Percentiles rank a stretch among this genome's conserved stretches.
Conservation (phyloP, 371 early-diverging fungal species). For the Zopfochytrium polystomum region DNA sequence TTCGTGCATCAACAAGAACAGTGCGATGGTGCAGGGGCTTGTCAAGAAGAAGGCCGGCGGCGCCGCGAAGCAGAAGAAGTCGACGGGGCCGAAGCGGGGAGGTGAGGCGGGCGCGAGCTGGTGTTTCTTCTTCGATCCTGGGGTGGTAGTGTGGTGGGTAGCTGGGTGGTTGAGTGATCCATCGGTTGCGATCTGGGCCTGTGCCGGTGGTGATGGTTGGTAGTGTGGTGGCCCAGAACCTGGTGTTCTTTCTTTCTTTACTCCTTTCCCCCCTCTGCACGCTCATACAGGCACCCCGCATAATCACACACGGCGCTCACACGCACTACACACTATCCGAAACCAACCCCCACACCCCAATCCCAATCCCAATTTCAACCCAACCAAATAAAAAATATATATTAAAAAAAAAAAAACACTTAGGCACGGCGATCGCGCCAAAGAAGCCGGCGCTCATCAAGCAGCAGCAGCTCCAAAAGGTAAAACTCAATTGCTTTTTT, state of each 20-base stretch:
- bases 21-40: constrained; percentile 25
- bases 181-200: neutral
- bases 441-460: constrained; percentile 20
- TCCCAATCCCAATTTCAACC: neutral
- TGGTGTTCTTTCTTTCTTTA: too few species aligned
- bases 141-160: neutral
- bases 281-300: too few species aligned
- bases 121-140: neutral
- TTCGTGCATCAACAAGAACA: neutral
- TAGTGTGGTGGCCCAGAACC: too few species aligned
- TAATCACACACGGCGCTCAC: too few species aligned
- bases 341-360: neutral
- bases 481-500: too few species aligned
- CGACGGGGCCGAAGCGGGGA: constrained; percentile 26
- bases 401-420: neutral
- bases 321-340: neutral
- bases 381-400: neutral
- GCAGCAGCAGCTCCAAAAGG: constrained; percentile 18
- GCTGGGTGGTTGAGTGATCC: neutral
- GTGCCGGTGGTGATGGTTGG: too few species aligned
- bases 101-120: constrained; percentile 3
- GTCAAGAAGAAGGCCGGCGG: constrained; percentile 20
- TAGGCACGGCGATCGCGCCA: constrained; percentile 23
- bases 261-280: too few species aligned
- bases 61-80: constrained; percentile 14